Percentiles rank a stretch among this genome's conserved stretches.
These are phyloP conservation scores for Tephrocybe sp. DNA, from an alignment of 768 basidiomycete genomes.

Conservation along the genomic window DNA sequence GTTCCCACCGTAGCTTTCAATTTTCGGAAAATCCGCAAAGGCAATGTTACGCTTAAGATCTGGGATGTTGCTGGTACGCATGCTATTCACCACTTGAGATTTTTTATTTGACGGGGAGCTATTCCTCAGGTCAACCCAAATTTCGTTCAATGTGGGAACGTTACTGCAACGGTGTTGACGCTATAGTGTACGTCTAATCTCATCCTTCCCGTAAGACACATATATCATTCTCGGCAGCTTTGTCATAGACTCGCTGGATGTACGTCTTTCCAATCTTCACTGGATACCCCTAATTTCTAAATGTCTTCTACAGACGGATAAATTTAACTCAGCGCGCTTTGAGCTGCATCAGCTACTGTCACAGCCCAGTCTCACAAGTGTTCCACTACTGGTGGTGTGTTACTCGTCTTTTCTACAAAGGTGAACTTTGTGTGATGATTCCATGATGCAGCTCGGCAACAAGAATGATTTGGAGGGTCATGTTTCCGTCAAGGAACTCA, in stretches of 20 bases:
- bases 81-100: background rate
- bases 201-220: background rate
- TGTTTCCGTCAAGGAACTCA: slow-evolving; percentile 79
- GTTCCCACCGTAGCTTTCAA: slow-evolving; percentile 95
- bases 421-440: background rate
- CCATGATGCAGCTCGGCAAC: slow-evolving; percentile 70
- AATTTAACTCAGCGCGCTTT: slow-evolving; percentile 79
- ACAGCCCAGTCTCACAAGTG: slow-evolving; percentile 61
- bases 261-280: slow-evolving; percentile 33
- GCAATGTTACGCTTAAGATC: slow-evolving; percentile 87
- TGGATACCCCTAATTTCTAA: background rate
- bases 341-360: slow-evolving; percentile 79
- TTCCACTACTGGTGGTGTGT: slow-evolving; percentile 81
- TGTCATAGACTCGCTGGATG: slow-evolving; percentile 90
- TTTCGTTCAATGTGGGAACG: slow-evolving; percentile 96
- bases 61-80: slow-evolving; percentile 90
- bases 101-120: background rate
- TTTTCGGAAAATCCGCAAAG: slow-evolving; percentile 82
- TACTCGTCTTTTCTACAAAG: background rate
- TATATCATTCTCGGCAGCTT: slow-evolving; percentile 47
- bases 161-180: slow-evolving; percentile 91
- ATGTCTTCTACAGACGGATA: slow-evolving; percentile 53
- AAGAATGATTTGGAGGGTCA: slow-evolving; percentile 87
- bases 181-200: slow-evolving; percentile 67
- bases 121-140: slow-evolving; percentile 72